A percentile compares a stretch with the other conserved stretches of the same genome.
phyloP scores from a whole-genome alignment of 257 asterid species.

The Mentha longifolia region DNA sequence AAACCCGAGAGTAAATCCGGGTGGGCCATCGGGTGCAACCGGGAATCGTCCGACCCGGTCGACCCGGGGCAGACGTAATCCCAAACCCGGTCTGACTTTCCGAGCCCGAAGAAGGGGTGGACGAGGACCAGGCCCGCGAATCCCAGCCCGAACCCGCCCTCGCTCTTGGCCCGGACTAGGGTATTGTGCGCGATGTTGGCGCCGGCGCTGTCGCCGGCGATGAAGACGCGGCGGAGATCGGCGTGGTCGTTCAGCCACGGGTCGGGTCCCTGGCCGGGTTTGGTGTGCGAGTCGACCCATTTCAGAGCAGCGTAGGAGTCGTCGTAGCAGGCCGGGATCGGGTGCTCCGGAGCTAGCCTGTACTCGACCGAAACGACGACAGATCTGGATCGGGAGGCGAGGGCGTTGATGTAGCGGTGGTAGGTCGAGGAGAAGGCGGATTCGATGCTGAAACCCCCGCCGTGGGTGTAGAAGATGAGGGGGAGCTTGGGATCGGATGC shows the following conservation, averaged over 20 bases:
- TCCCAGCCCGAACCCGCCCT: conserved; percentile 22
- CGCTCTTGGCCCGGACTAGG: conserved; percentile 41
- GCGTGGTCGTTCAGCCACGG: conserved; percentile 62
- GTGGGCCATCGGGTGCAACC: conserved; percentile 54
- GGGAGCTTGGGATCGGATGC: conserved; percentile 47
- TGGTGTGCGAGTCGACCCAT: conserved; percentile 55
- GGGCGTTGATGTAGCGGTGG: conserved; percentile 44
- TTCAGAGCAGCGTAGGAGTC: conserved; percentile 58
- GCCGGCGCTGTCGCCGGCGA: conserved; percentile 90
- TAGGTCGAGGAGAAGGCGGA: conserved; percentile 65
- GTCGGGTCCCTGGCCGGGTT: conserved; percentile 46
- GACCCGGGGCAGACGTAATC: conserved; percentile 40
- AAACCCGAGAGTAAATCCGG: conserved; percentile 36
- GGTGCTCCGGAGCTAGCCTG: conserved; percentile 71
- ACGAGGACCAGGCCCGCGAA: conserved; percentile 57
- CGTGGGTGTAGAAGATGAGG: conserved; percentile 73
- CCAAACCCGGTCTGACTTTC: conserved; percentile 50
- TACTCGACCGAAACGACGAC: conserved; percentile 70
- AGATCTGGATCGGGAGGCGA: conserved; percentile 52
- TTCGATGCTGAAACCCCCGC: conserved; percentile 66
- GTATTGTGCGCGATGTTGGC: conserved; percentile 69
- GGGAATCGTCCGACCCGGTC: conserved; percentile 38
- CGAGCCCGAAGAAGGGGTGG: conserved; percentile 69
- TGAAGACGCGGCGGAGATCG: conserved; percentile 48
- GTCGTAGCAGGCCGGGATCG: conserved; percentile 70